Conservation (phyloP, 495 filamentous ascomycete species). For the Podospora australis region DNA sequence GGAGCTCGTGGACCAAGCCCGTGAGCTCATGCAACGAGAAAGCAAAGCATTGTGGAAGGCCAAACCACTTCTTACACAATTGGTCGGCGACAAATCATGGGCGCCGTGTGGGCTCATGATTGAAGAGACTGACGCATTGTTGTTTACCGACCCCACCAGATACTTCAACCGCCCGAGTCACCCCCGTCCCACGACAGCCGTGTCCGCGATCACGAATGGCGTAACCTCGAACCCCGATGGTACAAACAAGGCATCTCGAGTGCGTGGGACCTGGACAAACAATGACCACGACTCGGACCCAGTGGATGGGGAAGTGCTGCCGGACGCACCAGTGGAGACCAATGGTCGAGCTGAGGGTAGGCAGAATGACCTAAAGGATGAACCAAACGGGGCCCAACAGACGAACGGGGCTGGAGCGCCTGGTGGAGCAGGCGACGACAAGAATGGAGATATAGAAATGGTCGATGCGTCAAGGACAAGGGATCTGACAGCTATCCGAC, state of each 20-base stretch:
- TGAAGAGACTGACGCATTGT: slow-evolving; percentile 37
- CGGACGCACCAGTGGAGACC: neutral
- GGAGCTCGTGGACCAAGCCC: slow-evolving; percentile 63
- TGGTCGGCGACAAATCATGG: slow-evolving; percentile 76
- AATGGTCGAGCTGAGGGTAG: slow-evolving; percentile 5
- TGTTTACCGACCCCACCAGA: slow-evolving; percentile 39
- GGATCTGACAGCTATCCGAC: neutral
- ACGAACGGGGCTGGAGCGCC: slow-evolving; percentile 8
- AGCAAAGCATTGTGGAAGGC: slow-evolving; percentile 66
- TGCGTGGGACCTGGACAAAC: neutral
- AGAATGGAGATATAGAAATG: slow-evolving; percentile 41
- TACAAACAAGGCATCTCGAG: neutral
- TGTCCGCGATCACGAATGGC: neutral
- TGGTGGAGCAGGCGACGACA: neutral
- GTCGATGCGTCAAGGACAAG: slow-evolving; percentile 21
- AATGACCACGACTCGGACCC: neutral
- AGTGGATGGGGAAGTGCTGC: slow-evolving; percentile 16
- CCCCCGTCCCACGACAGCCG: neutral
- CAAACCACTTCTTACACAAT: slow-evolving; percentile 67
- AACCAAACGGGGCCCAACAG: neutral
- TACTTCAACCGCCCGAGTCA: slow-evolving; percentile 16
- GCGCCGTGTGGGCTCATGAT: slow-evolving; percentile 62
- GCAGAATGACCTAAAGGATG: neutral
- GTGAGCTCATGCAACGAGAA: slow-evolving; percentile 69
- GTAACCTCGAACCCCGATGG: neutral